Evolutionary conservation across 2,329 filamentous ascomycete species (phyloP), one percentile per base, ranked within the genome.

Genomic region (Venturiaceae sp.): DNA sequence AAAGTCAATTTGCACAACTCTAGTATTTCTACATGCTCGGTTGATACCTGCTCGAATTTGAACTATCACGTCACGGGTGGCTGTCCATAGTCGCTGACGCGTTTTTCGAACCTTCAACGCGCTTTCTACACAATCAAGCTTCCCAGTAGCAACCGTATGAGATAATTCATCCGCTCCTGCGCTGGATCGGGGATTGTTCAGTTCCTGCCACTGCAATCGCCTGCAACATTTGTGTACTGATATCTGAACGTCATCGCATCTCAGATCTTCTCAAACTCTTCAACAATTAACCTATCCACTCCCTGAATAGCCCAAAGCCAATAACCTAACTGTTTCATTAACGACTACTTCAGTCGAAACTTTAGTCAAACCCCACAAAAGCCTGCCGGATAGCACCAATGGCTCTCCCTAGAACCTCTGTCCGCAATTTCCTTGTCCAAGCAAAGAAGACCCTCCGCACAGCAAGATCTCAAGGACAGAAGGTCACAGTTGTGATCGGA

Each of bases 401-500:
- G 44, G 23, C 44, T 1, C 26, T 50, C 13, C 44, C 44, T 2
- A 13, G 44, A 50, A 30, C 44, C 8, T 50, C 44, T 9, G 44
- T 50, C 16, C 44, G 44, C 44, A 50, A 30, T 50, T 81, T 80
- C 61, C 67, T 81, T 21, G 64, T 68, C 9, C 68, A 74, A 28
- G 76, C 78, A 1, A 79, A 75, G 62, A 64, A 64, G 34, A 68
- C 70, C 30, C 68, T 80, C 11, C 69, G 71, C 21, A 67, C 69
- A 52, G 71, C 74, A 1, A 69, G 75, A 57, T 65, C 70, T 32
- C 68, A 70, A 26, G 68, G 69, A 46, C 68, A 72, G 28, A 72
- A 72, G 28, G 66, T 79, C 32, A 77, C 76, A 3, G 70, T 81
- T 60, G 78, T 80, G 16, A 75, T 80, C 62, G 78, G 78, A 62